Percentiles rank a stretch among this genome's conserved stretches.
Conservation (phyloP, 345 rosid genomes). For the Aquilaria malaccensis region DNA sequence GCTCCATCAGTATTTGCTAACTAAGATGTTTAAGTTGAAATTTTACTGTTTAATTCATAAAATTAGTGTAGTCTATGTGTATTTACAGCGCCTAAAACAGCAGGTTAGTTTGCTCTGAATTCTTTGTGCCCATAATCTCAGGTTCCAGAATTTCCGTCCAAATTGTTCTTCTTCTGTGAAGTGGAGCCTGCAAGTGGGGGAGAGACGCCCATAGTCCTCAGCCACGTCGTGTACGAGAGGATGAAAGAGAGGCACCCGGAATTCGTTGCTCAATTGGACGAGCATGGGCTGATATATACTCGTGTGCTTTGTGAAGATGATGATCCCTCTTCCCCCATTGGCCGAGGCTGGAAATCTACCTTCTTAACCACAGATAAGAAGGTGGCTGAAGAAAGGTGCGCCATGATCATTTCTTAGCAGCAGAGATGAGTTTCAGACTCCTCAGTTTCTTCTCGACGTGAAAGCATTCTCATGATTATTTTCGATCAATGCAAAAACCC, state of each 20-base stretch:
- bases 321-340: slow-evolving; percentile 80
- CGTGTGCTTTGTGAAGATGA: slow-evolving; percentile 72
- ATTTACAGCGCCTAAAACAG: too few species aligned
- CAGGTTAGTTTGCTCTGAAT: too few species aligned
- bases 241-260: slow-evolving; percentile 65
- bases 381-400: slow-evolving; percentile 63
- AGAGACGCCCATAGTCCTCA: slow-evolving; percentile 85
- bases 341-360: slow-evolving; percentile 94
- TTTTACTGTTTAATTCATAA: too few species aligned
- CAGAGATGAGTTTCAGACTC: background rate
- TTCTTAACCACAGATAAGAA: slow-evolving; percentile 70
- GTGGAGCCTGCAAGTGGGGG: slow-evolving; percentile 81
- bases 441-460: too few species aligned
- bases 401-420: background rate
- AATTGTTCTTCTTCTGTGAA: slow-evolving; percentile 86
- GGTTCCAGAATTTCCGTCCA: slow-evolving; percentile 91
- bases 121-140: slow-evolving; percentile 8
- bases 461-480: too few species aligned
- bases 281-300: slow-evolving; percentile 61
- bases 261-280: slow-evolving; percentile 59
- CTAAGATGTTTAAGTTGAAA: too few species aligned
- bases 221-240: slow-evolving; percentile 71
- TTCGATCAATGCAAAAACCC: too few species aligned
- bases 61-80: too few species aligned
- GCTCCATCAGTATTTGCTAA: too few species aligned